A percentile compares a stretch with the other conserved stretches of the same genome.
These are phyloP conservation scores for Hypoxylon fragiforme DNA, from an alignment of 495 filamentous ascomycete species.

Conservation along the genomic window DNA sequence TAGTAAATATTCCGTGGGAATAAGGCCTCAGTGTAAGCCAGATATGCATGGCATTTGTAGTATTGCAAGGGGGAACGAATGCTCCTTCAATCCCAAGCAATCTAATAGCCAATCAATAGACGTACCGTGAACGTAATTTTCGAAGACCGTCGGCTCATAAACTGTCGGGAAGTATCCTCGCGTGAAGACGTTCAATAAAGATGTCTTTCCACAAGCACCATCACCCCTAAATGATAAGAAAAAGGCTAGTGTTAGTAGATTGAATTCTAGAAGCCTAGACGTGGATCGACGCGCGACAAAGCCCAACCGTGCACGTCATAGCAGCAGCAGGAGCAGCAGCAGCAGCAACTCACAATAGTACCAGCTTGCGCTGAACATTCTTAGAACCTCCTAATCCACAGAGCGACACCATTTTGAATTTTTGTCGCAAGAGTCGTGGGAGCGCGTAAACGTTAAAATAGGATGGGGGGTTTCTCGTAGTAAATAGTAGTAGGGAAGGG, in stretches of 20 bases:
- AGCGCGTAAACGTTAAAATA: neutral
- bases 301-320: neutral
- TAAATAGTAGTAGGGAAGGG: neutral
- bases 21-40: too few relatives aligned
- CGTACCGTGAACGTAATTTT: slow-evolving; percentile 98
- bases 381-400: slow-evolving; percentile 60
- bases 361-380: slow-evolving; percentile 95
- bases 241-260: slow-evolving; percentile 38
- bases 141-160: slow-evolving; percentile 98
- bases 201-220: slow-evolving; percentile 97
- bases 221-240: slow-evolving; percentile 68
- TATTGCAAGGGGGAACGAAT: too few relatives aligned
- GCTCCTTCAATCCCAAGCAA: too few relatives aligned
- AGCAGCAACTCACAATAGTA: slow-evolving; percentile 74
- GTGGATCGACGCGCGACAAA: slow-evolving; percentile 13
- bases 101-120: neutral
- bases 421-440: slow-evolving; percentile 5
- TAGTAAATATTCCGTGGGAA: too few relatives aligned
- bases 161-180: slow-evolving; percentile 98
- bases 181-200: slow-evolving; percentile 95
- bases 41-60: too few relatives aligned
- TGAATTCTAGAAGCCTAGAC: neutral
- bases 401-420: slow-evolving; percentile 58
- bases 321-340: neutral
- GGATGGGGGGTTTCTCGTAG: neutral